Conservation (phyloP, 371 early-diverging fungal genomes). For the Mucor velutinosus region DNA sequence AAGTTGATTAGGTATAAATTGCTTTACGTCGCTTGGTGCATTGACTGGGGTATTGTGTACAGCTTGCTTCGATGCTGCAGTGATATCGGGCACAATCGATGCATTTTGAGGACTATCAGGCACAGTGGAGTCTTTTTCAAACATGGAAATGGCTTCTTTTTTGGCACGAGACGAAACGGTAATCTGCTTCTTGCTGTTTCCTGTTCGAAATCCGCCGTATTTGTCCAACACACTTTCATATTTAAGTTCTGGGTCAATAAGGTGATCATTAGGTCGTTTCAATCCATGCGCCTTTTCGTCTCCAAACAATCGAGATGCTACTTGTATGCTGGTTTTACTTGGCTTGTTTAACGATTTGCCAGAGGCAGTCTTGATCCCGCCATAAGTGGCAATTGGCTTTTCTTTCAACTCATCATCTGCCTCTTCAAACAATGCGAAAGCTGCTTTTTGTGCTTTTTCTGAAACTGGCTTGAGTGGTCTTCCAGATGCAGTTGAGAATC, state of each 20-base stretch:
- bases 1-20: neutral
- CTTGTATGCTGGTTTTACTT: neutral
- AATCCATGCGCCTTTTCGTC: neutral
- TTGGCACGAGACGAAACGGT: conserved; percentile 29
- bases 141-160: conserved; percentile 25
- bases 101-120: neutral
- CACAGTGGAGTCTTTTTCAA: conserved; percentile 6
- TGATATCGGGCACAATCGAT: neutral
- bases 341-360: conserved; percentile 5
- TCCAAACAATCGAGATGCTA: conserved; percentile 2
- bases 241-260: conserved; percentile 10
- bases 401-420: neutral
- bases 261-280: neutral
- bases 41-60: conserved; percentile 3
- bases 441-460: conserved; percentile 5
- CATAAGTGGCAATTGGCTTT: neutral
- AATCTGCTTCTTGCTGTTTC: conserved; percentile 6
- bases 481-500: conserved; percentile 14
- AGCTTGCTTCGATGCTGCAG: neutral
- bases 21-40: neutral
- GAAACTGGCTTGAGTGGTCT: conserved; percentile 2
- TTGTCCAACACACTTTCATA: conserved; percentile 23
- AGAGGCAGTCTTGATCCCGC: conserved; percentile 7
- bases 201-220: conserved; percentile 34
- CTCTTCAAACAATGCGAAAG: neutral